These are phyloP conservation scores for Blepharisma undulans DNA, from an alignment of 169 alveolate species.

Conservation along the genomic window DNA sequence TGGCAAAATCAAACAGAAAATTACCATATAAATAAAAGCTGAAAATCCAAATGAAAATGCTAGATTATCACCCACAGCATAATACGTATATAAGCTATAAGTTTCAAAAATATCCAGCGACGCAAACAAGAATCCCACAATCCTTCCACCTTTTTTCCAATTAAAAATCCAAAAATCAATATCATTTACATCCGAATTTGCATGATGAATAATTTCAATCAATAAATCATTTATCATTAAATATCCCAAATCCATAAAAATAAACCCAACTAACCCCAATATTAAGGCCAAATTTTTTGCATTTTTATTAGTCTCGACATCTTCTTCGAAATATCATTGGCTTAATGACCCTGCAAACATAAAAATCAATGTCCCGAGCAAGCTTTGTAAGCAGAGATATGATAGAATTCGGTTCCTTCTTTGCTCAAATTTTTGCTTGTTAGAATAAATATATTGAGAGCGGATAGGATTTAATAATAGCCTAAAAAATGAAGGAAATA, in stretches of 20 bases:
- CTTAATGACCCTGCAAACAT: slow-evolving; percentile 1
- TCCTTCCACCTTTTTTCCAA: slow-evolving; percentile 25
- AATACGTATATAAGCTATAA: not conserved
- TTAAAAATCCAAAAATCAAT: slow-evolving; percentile 10
- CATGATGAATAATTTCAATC: not conserved
- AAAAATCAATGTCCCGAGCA: slow-evolving; percentile 4
- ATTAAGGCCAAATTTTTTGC: not conserved
- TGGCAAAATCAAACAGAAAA: not conserved
- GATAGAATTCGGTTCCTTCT: not conserved
- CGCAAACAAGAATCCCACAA: slow-evolving; percentile 18
- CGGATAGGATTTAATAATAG: not conserved
- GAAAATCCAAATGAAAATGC: slow-evolving; percentile 12
- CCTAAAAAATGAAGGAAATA: not conserved
- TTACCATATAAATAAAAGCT: not conserved
- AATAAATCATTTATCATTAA: not conserved
- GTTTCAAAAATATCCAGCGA: slow-evolving; percentile 9
- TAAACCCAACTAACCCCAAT: slow-evolving; percentile 24
- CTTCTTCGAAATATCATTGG: slow-evolving; percentile 22
- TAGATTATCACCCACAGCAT: slow-evolving; percentile 36
- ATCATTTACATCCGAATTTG: not conserved
- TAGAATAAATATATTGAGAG: not conserved
- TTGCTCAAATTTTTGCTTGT: not conserved
- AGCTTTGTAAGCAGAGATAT: not conserved
- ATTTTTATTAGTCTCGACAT: not conserved
- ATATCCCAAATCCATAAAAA: not conserved